phyloP scores from a whole-genome alignment of 495 filamentous ascomycete species.

The Penicillium maclennaniae region DNA sequence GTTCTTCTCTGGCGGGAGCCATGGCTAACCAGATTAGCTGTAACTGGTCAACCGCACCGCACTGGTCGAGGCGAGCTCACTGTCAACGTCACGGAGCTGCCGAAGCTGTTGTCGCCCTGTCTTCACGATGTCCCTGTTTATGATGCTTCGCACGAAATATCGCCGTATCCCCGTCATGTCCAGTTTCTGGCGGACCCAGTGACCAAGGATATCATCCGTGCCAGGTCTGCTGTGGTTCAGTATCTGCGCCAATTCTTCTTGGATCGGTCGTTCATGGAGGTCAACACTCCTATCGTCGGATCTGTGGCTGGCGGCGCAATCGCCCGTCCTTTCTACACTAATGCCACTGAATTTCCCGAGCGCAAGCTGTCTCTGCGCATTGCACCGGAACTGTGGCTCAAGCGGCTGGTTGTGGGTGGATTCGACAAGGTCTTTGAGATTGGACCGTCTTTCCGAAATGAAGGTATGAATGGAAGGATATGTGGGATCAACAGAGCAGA shows the following conservation, averaged over 20 bases:
- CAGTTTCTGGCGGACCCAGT: slow-evolving; percentile 72
- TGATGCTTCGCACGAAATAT: slow-evolving; percentile 61
- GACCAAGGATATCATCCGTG: slow-evolving; percentile 61
- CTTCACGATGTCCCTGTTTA: slow-evolving; percentile 68
- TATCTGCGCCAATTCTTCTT: slow-evolving; percentile 71
- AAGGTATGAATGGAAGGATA: slow-evolving; percentile 50
- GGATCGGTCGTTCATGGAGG: slow-evolving; percentile 70
- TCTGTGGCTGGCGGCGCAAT: slow-evolving; percentile 73
- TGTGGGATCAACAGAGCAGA: not conserved
- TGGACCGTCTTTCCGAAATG: slow-evolving; percentile 89
- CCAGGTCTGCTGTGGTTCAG: slow-evolving; percentile 71
- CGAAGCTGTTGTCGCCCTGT: slow-evolving; percentile 69
- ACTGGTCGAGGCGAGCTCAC: slow-evolving; percentile 76
- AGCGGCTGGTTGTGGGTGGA: slow-evolving; percentile 87
- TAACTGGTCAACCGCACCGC: slow-evolving; percentile 68
- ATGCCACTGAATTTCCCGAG: slow-evolving; percentile 64
- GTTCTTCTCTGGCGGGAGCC: slow-evolving; percentile 1
- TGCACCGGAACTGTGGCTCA: slow-evolving; percentile 93
- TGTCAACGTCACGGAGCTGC: slow-evolving; percentile 60
- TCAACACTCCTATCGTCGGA: slow-evolving; percentile 83
- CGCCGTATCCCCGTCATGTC: slow-evolving; percentile 66
- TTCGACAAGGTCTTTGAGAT: slow-evolving; percentile 90
- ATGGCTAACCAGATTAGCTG: slow-evolving; percentile 32
- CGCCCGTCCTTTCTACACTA: slow-evolving; percentile 80
- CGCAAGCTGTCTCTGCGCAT: slow-evolving; percentile 71